Evolutionary conservation across 106 monocot genomes (phyloP).

Genomic region (Acanthochlamys bracteata): DNA sequence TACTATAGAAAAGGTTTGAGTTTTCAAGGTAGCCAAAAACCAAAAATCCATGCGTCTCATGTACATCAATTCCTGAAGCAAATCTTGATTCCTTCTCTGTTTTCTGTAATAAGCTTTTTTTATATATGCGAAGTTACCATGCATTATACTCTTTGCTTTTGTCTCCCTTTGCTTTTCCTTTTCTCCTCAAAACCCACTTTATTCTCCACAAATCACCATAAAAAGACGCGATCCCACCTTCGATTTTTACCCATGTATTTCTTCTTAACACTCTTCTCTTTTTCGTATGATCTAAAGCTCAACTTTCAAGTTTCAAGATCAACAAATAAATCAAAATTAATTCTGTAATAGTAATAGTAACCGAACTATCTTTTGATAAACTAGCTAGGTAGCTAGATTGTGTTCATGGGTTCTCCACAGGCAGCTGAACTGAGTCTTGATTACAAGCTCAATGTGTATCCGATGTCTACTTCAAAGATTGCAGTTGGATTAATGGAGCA

Average conservation of each 20-base stretch:
- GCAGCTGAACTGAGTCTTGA: slow-evolving; percentile 67
- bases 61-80: not conserved
- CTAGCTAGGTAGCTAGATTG: not conserved
- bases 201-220: slow-evolving; percentile 28
- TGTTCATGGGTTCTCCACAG: slow-evolving; percentile 42
- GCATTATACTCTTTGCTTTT: not conserved
- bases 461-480: slow-evolving; percentile 13
- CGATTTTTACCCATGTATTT: slow-evolving; percentile 11
- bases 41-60: not conserved
- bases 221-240: slow-evolving; percentile 16
- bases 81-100: not conserved
- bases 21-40: too few species aligned
- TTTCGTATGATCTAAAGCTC: not conserved
- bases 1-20: too few species aligned
- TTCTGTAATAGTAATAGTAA: not conserved
- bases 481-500: not conserved
- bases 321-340: not conserved
- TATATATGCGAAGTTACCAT: slow-evolving; percentile 1
- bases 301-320: not conserved
- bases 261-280: not conserved
- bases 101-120: not conserved
- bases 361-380: too few species aligned
- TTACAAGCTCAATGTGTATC: slow-evolving; percentile 40
- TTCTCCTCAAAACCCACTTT: slow-evolving; percentile 42
- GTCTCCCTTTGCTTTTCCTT: slow-evolving; percentile 29